Conservation (phyloP, 352 stramenopile species). For the Globisporangium camurandrum region DNA sequence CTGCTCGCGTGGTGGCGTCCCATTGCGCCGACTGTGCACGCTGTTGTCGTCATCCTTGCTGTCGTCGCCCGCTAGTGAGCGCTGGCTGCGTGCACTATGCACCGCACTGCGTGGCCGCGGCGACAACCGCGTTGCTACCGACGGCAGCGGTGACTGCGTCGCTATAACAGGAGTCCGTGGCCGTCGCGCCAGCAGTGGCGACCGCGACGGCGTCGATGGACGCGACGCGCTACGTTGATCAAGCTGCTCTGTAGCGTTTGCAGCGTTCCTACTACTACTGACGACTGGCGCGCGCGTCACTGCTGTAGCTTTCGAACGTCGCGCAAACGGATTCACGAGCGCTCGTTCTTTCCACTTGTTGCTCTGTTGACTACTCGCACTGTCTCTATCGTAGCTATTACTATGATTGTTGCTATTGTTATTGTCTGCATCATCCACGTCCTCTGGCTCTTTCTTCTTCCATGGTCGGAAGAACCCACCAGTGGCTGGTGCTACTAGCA, state of each 20-base stretch:
- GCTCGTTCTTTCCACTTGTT: slow-evolving; percentile 78
- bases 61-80: background rate
- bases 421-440: slow-evolving; percentile 16
- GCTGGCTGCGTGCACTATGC: no score
- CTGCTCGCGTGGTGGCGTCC: no score
- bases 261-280: no score
- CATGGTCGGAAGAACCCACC: slow-evolving; percentile 49
- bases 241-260: no score
- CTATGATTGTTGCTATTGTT: slow-evolving; percentile 10
- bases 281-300: no score
- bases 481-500: slow-evolving; percentile 6
- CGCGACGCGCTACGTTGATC: no score
- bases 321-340: slow-evolving; percentile 63
- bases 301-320: slow-evolving; percentile 12
- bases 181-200: slow-evolving; percentile 1
- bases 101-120: no score
- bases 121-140: no score
- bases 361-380: slow-evolving; percentile 4
- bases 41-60: background rate
- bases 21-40: no score
- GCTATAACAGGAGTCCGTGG: slow-evolving; percentile 9
- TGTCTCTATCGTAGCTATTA: no score
- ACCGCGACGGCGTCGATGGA: background rate
- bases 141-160: slow-evolving; percentile 2
- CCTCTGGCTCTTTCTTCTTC: slow-evolving; percentile 27